Conservation (phyloP, 1,139 yeast genomes). For the Taphrina flavorubra region DNA sequence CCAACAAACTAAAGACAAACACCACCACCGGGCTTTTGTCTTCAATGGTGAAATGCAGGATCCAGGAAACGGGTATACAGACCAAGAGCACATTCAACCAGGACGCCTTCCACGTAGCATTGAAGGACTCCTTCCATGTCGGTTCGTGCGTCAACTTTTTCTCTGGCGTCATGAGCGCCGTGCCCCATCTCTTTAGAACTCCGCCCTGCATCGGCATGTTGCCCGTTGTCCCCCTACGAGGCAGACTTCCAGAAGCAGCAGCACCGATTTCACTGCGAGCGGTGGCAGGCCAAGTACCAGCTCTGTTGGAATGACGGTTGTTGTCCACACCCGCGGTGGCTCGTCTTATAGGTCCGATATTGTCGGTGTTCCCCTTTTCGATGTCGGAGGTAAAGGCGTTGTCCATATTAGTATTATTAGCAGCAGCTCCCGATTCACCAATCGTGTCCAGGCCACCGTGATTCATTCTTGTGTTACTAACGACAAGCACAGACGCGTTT, state of each 20-base stretch:
- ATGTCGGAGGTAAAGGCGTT: slow-evolving; percentile 21
- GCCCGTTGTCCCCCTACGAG: slow-evolving; percentile 13
- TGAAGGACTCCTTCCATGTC: slow-evolving; percentile 22
- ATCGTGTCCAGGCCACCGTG: not conserved
- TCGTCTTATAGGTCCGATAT: slow-evolving; percentile 15
- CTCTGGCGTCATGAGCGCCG: slow-evolving; percentile 30
- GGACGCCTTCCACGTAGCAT: slow-evolving; percentile 21
- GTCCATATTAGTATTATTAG: not conserved
- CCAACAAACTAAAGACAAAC: slow-evolving; percentile 80
- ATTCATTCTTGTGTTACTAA: not conserved
- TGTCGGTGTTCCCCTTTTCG: slow-evolving; percentile 7
- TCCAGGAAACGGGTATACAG: slow-evolving; percentile 25
- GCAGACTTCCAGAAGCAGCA: slow-evolving; percentile 11
- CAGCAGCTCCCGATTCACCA: not conserved
- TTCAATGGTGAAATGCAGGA: slow-evolving; percentile 24
- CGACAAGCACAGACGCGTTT: slow-evolving; percentile 1
- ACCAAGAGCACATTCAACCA: slow-evolving; percentile 24
- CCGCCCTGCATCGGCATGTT: slow-evolving; percentile 11
- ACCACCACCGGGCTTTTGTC: slow-evolving; percentile 15
- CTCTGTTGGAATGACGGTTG: not conserved
- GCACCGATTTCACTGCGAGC: slow-evolving; percentile 12
- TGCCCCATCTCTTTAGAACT: slow-evolving; percentile 26
- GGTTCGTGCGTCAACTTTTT: slow-evolving; percentile 17
- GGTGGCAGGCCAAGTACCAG: slow-evolving; percentile 21
- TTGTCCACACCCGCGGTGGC: not conserved